Percentiles rank a stretch among this genome's conserved stretches.
phyloP scores from a whole-genome alignment of 305 asterid genomes.

The Fraxinus nigra region DNA sequence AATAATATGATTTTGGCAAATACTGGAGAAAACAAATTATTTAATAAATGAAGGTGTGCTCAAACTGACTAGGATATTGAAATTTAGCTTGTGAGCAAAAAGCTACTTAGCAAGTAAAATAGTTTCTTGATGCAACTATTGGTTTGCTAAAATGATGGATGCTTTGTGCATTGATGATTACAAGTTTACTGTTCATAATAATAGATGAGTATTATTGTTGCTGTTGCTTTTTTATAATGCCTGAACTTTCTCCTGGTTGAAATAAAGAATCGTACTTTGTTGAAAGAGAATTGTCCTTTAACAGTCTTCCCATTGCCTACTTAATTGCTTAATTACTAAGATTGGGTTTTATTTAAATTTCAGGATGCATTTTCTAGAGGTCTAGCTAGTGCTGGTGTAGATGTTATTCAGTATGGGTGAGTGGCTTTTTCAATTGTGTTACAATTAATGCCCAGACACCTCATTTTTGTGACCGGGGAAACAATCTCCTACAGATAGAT shows the following conservation, averaged over 20 bases:
- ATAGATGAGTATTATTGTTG: background rate
- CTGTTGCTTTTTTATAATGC: background rate
- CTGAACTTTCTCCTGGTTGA: slow-evolving; percentile 2
- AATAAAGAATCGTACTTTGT: background rate
- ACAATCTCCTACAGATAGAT: background rate
- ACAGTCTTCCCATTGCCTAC: slow-evolving; percentile 4
- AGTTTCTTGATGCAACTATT: background rate
- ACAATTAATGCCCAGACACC: slow-evolving; percentile 13
- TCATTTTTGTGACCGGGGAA: background rate
- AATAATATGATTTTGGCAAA: background rate
- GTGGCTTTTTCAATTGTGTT: slow-evolving; percentile 31
- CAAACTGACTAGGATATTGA: background rate
- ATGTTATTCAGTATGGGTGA: slow-evolving; percentile 84
- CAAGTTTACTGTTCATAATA: background rate
- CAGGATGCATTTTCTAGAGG: slow-evolving; percentile 97
- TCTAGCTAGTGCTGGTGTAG: slow-evolving; percentile 71
- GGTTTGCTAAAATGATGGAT: background rate
- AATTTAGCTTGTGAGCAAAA: background rate
- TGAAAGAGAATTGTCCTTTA: background rate
- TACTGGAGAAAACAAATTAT: background rate
- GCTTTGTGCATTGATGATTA: background rate
- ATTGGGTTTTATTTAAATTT: slow-evolving; percentile 21
- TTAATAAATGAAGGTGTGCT: background rate
- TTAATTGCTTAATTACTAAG: slow-evolving; percentile 7
- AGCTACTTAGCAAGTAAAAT: background rate